A percentile compares a stretch with the other conserved stretches of the same genome.
Conservation (phyloP, 2,329 filamentous ascomycete species). For the Elsinoe ampelina region DNA sequence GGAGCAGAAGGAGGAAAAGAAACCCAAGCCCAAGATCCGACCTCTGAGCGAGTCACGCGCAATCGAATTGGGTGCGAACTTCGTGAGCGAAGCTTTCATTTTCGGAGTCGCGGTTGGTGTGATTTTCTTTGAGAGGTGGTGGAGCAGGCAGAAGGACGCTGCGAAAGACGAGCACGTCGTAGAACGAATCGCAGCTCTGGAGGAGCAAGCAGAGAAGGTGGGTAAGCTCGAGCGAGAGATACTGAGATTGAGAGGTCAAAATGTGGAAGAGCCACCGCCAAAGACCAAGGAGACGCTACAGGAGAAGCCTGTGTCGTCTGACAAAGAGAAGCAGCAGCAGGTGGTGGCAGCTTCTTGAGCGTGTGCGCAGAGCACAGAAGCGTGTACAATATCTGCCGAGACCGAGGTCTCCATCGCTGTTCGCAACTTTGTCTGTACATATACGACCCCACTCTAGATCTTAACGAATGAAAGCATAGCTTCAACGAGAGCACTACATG, state of each 20-base stretch:
- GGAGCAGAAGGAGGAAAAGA: constrained; percentile 36
- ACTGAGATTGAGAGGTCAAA: constrained; percentile 27
- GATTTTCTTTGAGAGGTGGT: constrained; percentile 54
- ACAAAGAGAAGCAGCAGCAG: constrained; percentile 18
- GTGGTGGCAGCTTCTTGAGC: not conserved
- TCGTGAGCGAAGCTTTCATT: constrained; percentile 58
- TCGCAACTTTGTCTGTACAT: not conserved
- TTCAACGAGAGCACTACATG: too few species aligned
- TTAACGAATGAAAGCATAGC: not conserved
- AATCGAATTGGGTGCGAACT: constrained; percentile 60
- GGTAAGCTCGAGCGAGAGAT: constrained; percentile 25
- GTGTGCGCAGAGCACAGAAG: not conserved
- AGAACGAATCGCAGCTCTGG: constrained; percentile 49
- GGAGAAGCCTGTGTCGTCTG: constrained; percentile 14
- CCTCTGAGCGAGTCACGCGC: constrained; percentile 58
- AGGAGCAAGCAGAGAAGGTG: constrained; percentile 28
- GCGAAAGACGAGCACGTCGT: constrained; percentile 51
- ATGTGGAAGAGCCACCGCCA: constrained; percentile 25
- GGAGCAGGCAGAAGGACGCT: constrained; percentile 52
- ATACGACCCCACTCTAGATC: not conserved
- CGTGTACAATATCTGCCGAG: not conserved
- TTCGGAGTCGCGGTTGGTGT: constrained; percentile 54
- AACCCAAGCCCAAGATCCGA: constrained; percentile 46
- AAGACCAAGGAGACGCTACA: constrained; percentile 27
- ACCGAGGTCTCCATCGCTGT: not conserved